Evolutionary conservation across 2,329 filamentous ascomycete genomes (phyloP).

Genomic region (Fusarium sp.): DNA sequence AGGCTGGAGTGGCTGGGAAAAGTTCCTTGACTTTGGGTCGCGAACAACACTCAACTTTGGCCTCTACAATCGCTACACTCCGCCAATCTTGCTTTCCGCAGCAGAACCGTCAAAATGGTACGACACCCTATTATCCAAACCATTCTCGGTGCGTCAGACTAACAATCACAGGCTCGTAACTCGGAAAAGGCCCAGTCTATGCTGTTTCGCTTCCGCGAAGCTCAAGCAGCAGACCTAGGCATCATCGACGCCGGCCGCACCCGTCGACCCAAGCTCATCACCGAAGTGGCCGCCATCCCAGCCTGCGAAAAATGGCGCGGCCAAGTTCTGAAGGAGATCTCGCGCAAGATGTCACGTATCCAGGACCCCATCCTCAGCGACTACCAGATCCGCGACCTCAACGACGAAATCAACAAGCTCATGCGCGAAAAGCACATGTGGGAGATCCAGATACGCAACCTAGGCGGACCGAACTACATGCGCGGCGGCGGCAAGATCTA

Average conservation of each 20-base stretch:
- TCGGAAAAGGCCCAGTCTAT: slow-evolving; percentile 99
- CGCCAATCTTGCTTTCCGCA: slow-evolving; percentile 6
- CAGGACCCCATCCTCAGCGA: slow-evolving; percentile 92
- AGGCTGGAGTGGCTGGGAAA: slow-evolving; percentile 46
- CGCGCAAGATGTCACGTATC: slow-evolving; percentile 95
- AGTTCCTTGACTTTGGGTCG: slow-evolving; percentile 40
- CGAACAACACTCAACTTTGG: slow-evolving; percentile 31
- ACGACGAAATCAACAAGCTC: slow-evolving; percentile 99
- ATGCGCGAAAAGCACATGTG: slow-evolving; percentile 99
- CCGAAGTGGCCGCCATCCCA: slow-evolving; percentile 84
- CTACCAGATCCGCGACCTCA: slow-evolving; percentile 96
- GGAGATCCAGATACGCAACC: slow-evolving; percentile 94
- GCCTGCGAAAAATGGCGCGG: slow-evolving; percentile 98
- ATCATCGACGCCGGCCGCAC: slow-evolving; percentile 94
- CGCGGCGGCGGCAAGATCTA: slow-evolving; percentile 76
- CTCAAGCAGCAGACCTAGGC: slow-evolving; percentile 94
- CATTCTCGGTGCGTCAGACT: background rate
- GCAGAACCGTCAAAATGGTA: slow-evolving; percentile 47
- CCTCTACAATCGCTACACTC: slow-evolving; percentile 15
- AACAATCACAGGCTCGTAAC: slow-evolving; percentile 82
- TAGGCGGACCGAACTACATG: slow-evolving; percentile 99
- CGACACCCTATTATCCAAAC: too few species aligned
- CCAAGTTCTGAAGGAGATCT: slow-evolving; percentile 96
- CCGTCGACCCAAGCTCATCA: slow-evolving; percentile 91
- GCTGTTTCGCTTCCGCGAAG: slow-evolving; percentile 99